A percentile compares a stretch with the other conserved stretches of the same genome.
phyloP scores from a whole-genome alignment of 129 eudicot genomes.

The sunflower (Helianthus annuus) region DNA sequence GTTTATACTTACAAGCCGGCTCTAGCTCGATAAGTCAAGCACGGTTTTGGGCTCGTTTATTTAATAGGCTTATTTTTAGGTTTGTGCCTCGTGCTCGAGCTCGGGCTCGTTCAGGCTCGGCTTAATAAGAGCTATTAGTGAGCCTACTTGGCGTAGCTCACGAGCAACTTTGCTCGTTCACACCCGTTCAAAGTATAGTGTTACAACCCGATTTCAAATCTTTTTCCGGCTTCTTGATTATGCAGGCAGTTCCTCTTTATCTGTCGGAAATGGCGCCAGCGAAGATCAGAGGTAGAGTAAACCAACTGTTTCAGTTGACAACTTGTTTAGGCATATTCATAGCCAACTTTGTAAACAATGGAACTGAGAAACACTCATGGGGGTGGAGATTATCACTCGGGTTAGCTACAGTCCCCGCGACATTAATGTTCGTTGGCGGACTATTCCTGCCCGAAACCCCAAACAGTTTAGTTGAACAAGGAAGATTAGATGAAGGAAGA shows the following conservation, averaged over 20 bases:
- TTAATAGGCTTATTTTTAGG: too few species aligned
- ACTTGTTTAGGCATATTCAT: conserved; percentile 80
- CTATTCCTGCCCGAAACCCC: conserved; percentile 88
- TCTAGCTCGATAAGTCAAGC: too few species aligned
- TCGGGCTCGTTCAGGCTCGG: too few species aligned
- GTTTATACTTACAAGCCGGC: too few species aligned
- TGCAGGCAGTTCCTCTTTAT: conserved; percentile 88
- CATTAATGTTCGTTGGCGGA: conserved; percentile 82
- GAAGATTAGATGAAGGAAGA: conserved; percentile 68
- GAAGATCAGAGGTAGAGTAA: conserved; percentile 77
- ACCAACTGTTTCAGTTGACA: conserved; percentile 91
- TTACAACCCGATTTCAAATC: not conserved
- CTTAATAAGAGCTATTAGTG: too few species aligned
- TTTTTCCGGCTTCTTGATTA: conserved; percentile 15
- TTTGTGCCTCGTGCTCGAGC: too few species aligned
- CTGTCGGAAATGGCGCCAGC: conserved; percentile 98
- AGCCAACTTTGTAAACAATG: conserved; percentile 88
- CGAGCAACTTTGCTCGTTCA: not conserved
- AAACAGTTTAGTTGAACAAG: conserved; percentile 93
- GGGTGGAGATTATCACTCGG: conserved; percentile 97
- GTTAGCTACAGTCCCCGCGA: conserved; percentile 78
- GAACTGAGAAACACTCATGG: conserved; percentile 74
- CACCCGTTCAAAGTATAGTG: not conserved
- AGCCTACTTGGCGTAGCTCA: too few species aligned
- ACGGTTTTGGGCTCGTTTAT: too few species aligned